Evolutionary conservation across 257 asterid genomes (phyloP), one percentile per base, ranked within the genome.

Genomic region (Lycium ferocissimum): DNA sequence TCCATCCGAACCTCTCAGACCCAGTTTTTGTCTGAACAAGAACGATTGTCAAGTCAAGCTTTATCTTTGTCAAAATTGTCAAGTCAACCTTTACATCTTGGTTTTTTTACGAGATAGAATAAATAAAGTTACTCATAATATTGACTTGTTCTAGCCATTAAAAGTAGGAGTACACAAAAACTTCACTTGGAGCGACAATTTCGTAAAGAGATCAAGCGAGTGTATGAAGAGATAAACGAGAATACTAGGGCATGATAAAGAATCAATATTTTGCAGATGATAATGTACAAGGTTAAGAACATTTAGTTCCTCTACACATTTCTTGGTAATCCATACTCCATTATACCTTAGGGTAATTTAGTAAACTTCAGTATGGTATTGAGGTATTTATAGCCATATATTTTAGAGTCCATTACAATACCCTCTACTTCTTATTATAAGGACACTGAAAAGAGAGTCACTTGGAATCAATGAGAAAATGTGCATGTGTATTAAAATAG

Each of bases 281-380:
- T 72, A 72, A 1, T n/a, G n/a, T 45, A 72, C 80, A 72, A 40
- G 15, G 80, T 43, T 45, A 43, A 45, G 45, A 72, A 45, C n/a
- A 45, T 72, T 45, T 72, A 45, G 56, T 45, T 72, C 80, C 38
- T 47, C 11, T 22, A 43, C 80, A 72, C 38, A 45, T 72, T 18
- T 72, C 80, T 45, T n/a, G 80, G 18, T 71, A 71, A 71, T 38
- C 15, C 79, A 71, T 40, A 71, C 35, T 71, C 15, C 79, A 71
- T 1, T 71, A 17, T 2, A 7, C 9, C 79, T 71, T 18, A 0
- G 12, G 66, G 33, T 59, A 40, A 40, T 71, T 18, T 40, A 35
- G 56, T 72, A 72, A 59, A 72, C 10, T 18, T 72, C 38, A 72
- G 58, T 12, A 72, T 72, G 79, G 54, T 1, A 17, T 40, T 72